Evolutionary conservation across 805 yeast genomes (phyloP), one percentile per base, ranked within the genome.

Genomic region (Candida coleopterorum): DNA sequence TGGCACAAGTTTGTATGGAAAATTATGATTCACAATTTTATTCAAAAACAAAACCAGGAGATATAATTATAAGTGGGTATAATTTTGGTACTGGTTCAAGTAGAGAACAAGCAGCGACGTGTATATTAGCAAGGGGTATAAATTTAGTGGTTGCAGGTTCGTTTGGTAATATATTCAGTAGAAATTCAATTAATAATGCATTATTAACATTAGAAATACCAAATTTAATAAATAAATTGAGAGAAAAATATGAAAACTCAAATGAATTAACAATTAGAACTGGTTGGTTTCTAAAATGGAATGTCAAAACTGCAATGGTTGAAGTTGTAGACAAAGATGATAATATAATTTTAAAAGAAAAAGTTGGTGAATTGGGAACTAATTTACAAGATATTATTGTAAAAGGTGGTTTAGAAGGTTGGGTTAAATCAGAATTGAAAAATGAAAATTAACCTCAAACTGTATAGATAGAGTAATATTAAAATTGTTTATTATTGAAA

Each of bases 1-100:
- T 93, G 99, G 98, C 98, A 24, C 85, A 90, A 62, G 98, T 93
- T 32, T 93, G 98, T 69, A 93, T 93, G 99, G 98, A 93, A 65
- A 93, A 93, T 68, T 93, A 93, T 63, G 99, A 93, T 61, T 58
- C 85, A 10, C 95, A 89, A 47, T 93, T 93, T 61, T 81, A 84
- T 40, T 44, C 63, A 21, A 89, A 87, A 70, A 85, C 94, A 21
- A 70, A 78, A 44, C 75, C 95, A 4, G 87, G 90, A 33, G 99
- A 93, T 60, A 88, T 93, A 49, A 76, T 93, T 39, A 77, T 93
- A 32, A 78, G 89, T 39, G 99, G 99, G 12, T 93, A 68, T 72
- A 93, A 93, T 60, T 93, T 93, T 58, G 99, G 99, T 50, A 93
- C 98, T 9, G 98, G 99, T 32, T 89, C 97, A 7, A 87, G 96